Evolutionary conservation across 768 basidiomycete genomes (phyloP).

Genomic region (Lactarius pseudohatsudake): DNA sequence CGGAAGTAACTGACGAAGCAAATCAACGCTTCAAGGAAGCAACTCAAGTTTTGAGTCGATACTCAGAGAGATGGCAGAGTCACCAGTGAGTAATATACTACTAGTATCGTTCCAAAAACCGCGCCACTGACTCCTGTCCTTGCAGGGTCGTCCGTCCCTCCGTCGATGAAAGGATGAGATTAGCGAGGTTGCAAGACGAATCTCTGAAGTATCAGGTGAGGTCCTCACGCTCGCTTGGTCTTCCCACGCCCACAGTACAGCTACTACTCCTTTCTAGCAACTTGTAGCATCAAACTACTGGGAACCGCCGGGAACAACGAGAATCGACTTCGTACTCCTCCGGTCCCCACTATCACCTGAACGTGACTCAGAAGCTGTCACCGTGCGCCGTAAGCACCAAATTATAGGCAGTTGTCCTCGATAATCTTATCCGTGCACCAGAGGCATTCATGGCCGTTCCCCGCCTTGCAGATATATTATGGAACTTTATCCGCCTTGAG

Average conservation of each 20-base stretch:
- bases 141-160: neutral
- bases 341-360: neutral
- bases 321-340: neutral
- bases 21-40: neutral
- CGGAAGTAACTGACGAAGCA: neutral
- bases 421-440: neutral
- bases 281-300: too few relatives aligned
- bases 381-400: neutral
- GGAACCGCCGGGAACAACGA: too few relatives aligned
- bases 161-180: neutral
- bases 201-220: too few relatives aligned
- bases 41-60: neutral
- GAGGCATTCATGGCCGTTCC: neutral
- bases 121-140: neutral
- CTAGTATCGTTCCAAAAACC: neutral
- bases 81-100: neutral
- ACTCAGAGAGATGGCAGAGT: neutral
- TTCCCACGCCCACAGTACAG: too few relatives aligned
- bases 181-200: neutral
- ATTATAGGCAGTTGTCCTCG: neutral
- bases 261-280: too few relatives aligned
- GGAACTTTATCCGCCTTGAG: neutral
- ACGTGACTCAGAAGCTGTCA: neutral
- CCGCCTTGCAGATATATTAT: neutral
- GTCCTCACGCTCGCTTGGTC: too few relatives aligned